Evolutionary conservation across 73 alveolate species (phyloP).

Genomic region (Paramecium biaurelia): DNA sequence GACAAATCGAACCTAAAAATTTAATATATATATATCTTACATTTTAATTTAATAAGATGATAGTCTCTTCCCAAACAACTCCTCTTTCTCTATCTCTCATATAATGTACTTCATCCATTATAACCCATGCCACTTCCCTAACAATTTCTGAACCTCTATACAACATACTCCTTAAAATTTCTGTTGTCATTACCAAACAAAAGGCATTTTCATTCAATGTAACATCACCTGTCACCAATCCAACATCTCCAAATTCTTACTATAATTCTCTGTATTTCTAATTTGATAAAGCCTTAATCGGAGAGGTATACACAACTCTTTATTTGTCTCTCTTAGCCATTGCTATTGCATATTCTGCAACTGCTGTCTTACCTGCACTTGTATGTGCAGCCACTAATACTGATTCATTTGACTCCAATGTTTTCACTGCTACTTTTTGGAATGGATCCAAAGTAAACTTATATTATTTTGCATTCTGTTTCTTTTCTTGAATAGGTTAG

Average conservation of each 20-base stretch:
- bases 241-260: conserved; percentile 99
- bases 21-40: background rate
- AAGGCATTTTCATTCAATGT: conserved; percentile 95
- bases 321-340: conserved; percentile 94
- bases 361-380: conserved; percentile 99
- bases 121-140: conserved; percentile 99
- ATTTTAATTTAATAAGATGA: conserved; percentile 80
- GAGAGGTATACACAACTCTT: conserved; percentile 99
- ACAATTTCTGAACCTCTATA: conserved; percentile 99
- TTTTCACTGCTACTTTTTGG: conserved; percentile 93
- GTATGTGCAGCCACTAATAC: conserved; percentile 99
- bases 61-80: conserved; percentile 99
- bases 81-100: conserved; percentile 99
- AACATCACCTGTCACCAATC: conserved; percentile 99
- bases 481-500: background rate
- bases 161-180: conserved; percentile 98
- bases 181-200: conserved; percentile 99
- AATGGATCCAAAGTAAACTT: conserved; percentile 92
- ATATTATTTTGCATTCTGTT: conserved; percentile 83
- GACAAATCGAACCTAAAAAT: conserved; percentile 77
- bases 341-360: conserved; percentile 99
- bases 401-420: conserved; percentile 94
- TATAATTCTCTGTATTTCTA: conserved; percentile 98
- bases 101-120: conserved; percentile 99
- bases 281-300: conserved; percentile 99